These are phyloP conservation scores for Lichtheimia hyalospora DNA, from an alignment of 371 early-diverging fungal genomes.

Conservation along the genomic window DNA sequence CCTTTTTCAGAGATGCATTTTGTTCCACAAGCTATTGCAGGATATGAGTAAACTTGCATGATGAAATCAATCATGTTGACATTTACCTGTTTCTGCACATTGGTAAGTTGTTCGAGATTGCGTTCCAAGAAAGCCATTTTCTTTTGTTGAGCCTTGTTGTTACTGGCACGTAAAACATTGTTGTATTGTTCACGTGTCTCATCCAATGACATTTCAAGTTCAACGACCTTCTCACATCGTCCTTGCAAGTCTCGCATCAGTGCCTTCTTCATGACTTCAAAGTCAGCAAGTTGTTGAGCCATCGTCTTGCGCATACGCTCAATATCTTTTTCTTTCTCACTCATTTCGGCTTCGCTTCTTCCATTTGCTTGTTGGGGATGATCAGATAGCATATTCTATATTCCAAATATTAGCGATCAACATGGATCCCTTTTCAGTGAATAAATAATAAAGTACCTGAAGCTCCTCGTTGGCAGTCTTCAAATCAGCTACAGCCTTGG, in stretches of 20 bases:
- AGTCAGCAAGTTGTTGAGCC: conserved; percentile 90
- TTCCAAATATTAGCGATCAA: neutral
- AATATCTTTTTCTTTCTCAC: conserved; percentile 83
- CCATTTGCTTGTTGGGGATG: conserved; percentile 22
- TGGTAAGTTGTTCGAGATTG: conserved; percentile 91
- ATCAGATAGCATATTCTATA: conserved; percentile 28
- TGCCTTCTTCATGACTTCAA: conserved; percentile 94
- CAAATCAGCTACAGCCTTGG: conserved; percentile 58
- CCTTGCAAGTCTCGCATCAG: conserved; percentile 93
- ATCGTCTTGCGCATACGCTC: conserved; percentile 85
- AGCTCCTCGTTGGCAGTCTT: conserved; percentile 71
- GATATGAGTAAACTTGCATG: neutral
- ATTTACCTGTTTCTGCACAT: conserved; percentile 82
- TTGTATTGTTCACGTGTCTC: conserved; percentile 90
- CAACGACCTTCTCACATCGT: conserved; percentile 92
- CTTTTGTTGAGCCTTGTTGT: conserved; percentile 83
- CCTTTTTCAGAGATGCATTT: conserved; percentile 90
- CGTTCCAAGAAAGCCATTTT: conserved; percentile 94
- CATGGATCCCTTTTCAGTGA: neutral
- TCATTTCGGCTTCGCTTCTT: conserved; percentile 17
- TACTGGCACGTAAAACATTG: conserved; percentile 74
- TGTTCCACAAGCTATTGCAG: conserved; percentile 82
- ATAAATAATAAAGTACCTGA: conserved; percentile 33
- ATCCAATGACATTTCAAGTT: conserved; percentile 92
- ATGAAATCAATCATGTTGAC: neutral